phyloP scores from a whole-genome alignment of 805 yeast species.

The Spathaspora passalidarum region DNA sequence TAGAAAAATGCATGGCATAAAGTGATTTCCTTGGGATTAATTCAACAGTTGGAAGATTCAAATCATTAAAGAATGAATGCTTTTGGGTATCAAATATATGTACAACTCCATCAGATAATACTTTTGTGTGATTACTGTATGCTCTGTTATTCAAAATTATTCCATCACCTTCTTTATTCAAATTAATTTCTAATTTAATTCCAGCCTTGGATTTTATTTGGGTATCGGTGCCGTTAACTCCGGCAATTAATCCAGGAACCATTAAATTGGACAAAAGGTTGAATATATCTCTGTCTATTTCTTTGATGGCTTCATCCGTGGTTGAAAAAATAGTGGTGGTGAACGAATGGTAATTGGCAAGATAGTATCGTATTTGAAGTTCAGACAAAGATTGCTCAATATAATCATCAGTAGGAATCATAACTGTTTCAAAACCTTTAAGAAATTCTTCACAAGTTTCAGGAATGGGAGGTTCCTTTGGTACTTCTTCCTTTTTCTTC shows the following conservation, averaged over 20 bases:
- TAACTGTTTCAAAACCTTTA: conserved; percentile 22
- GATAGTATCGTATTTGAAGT: conserved; percentile 26
- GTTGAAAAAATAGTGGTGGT: conserved; percentile 18
- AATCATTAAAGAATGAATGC: conserved; percentile 17
- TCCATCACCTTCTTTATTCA: conserved; percentile 4
- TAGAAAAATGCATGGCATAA: conserved; percentile 46
- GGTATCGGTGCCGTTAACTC: conserved; percentile 25
- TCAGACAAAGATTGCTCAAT: conserved; percentile 23
- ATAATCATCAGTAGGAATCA: conserved; percentile 33
- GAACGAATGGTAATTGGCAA: conserved; percentile 18
- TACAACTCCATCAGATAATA: conserved; percentile 31
- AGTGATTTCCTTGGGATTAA: conserved; percentile 36
- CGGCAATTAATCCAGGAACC: conserved; percentile 25
- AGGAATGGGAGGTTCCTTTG: conserved; percentile 11
- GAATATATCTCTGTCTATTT: conserved; percentile 27
- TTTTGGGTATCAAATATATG: conserved; percentile 24
- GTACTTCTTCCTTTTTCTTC: conserved; percentile 8
- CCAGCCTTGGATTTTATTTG: conserved; percentile 3
- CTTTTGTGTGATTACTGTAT: conserved; percentile 14
- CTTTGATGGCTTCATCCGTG: conserved; percentile 29
- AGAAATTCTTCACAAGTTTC: conserved; percentile 27
- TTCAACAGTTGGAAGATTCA: conserved; percentile 19
- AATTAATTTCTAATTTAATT: not conserved
- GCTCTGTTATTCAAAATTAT: conserved; percentile 20
- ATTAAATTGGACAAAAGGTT: conserved; percentile 23